phyloP scores from a whole-genome alignment of 1,284 basidiomycete genomes.

The Sporisorium sorghi region DNA sequence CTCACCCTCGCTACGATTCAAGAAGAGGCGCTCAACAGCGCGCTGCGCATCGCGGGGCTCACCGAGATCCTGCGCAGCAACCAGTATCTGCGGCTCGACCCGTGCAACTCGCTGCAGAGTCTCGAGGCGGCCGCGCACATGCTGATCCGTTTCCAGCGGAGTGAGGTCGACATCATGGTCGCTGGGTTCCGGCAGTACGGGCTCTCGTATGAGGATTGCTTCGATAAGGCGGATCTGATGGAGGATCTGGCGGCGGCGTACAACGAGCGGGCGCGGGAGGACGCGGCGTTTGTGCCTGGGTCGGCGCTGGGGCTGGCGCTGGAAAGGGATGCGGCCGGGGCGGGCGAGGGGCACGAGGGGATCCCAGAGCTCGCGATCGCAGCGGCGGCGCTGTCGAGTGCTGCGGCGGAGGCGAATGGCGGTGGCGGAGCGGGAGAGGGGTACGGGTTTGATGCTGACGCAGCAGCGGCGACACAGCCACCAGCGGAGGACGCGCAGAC shows the following conservation, averaged over 20 bases:
- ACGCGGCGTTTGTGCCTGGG: slow-evolving; percentile 38
- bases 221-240: slow-evolving; percentile 78
- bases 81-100: slow-evolving; percentile 58
- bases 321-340: slow-evolving; percentile 22
- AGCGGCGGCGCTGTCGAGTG: slow-evolving; percentile 46
- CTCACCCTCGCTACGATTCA: slow-evolving; percentile 64
- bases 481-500: not conserved
- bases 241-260: slow-evolving; percentile 47
- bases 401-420: slow-evolving; percentile 28
- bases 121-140: slow-evolving; percentile 40
- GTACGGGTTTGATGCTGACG: slow-evolving; percentile 6
- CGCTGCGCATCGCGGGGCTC: slow-evolving; percentile 84
- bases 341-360: slow-evolving; percentile 20
- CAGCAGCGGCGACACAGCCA: not conserved
- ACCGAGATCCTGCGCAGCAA: slow-evolving; percentile 71
- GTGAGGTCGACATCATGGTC: slow-evolving; percentile 83
- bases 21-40: slow-evolving; percentile 83
- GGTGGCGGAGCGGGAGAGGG: not conserved
- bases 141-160: slow-evolving; percentile 53
- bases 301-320: slow-evolving; percentile 40
- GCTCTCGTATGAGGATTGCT: slow-evolving; percentile 77
- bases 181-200: slow-evolving; percentile 86
- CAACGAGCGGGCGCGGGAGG: slow-evolving; percentile 32
- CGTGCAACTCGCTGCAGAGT: slow-evolving; percentile 44
- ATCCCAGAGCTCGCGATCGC: slow-evolving; percentile 46